Evolutionary conservation across 2,329 filamentous ascomycete genomes (phyloP).

Genomic region (Aspergillus felis): DNA sequence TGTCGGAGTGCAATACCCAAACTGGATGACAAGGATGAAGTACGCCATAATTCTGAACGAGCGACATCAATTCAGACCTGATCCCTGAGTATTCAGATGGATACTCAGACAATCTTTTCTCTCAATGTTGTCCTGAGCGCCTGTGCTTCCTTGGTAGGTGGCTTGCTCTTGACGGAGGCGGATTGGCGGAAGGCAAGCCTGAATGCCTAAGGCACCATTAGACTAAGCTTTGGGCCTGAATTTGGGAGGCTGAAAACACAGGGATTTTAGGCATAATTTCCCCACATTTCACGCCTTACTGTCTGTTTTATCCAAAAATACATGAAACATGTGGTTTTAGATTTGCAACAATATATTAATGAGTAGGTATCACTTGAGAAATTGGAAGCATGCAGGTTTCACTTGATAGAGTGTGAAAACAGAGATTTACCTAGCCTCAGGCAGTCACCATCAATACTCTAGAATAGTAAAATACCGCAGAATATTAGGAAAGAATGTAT

Average conservation of each 20-base stretch:
- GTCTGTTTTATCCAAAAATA: neutral
- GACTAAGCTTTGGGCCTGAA: neutral
- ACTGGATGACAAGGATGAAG: conserved; percentile 11
- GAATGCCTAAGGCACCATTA: neutral
- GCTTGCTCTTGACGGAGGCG: neutral
- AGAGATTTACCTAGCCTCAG: neutral
- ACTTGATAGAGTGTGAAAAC: neutral
- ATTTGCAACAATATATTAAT: neutral
- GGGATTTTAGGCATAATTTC: neutral
- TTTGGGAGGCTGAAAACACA: neutral
- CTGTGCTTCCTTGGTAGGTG: neutral
- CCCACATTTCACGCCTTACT: neutral
- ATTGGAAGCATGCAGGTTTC: too few relatives aligned
- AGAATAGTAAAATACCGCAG: neutral
- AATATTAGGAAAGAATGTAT: neutral
- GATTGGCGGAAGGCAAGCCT: neutral
- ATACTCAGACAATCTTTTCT: neutral
- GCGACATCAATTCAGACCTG: conserved; percentile 2
- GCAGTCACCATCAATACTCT: neutral
- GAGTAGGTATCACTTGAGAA: neutral
- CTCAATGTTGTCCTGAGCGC: neutral
- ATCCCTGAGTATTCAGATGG: neutral
- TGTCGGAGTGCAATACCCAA: conserved; percentile 10
- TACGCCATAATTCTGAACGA: conserved; percentile 6
- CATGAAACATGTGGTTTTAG: neutral